Base-by-base conservation (phyloP, 257 asterid genomes). In the Handroanthus guayacan region DNA sequence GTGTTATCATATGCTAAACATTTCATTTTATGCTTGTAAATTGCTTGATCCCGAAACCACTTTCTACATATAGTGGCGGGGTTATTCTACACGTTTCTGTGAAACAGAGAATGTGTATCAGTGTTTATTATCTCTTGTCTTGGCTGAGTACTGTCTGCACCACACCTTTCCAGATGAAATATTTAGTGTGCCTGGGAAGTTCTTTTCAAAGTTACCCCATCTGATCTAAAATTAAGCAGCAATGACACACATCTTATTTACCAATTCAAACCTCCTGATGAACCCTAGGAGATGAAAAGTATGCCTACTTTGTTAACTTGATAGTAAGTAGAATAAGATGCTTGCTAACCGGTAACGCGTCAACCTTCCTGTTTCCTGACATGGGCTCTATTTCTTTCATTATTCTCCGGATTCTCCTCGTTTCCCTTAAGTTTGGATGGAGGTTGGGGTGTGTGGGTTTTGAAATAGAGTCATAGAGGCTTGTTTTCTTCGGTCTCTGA, bases 261-360 rank as follows among this genome's bases (percentile, higher is more conserved):
- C 31, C 31, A 25, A 25, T 25, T 34, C 68, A 43, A 65, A 54
- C 31, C 54, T 63, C 41, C 1, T 70, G 66, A 71, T 56, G 50
- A 71, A 52, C 45, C 51, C 41, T 41, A 41, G 57, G 18, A 57
- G 57, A 39, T 8, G 12, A 3, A 6, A 38, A 39, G 16, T 57
- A 20, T 75, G 57, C 14, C 25, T 18, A 25, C 31, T 8, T 75
- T 52, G 37, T 56, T 20, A 41, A 75, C 18, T 63, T 51, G 71
- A 73, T 25, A 1, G 31, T 25, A 25, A 74, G 64, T 63, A 63
- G 51, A 63, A 74, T 37, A 14, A 44, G 38, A 3, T 50, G 38
- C 43, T 14, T 62, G 60, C 63, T 47, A 25, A 25, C 31, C 1
- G 31, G 31, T 25, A 25, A 25, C 31, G 31, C 1, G 31, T 25